Base-by-base conservation (phyloP, 805 yeast species). In the Metschnikowia corniflorae region DNA sequence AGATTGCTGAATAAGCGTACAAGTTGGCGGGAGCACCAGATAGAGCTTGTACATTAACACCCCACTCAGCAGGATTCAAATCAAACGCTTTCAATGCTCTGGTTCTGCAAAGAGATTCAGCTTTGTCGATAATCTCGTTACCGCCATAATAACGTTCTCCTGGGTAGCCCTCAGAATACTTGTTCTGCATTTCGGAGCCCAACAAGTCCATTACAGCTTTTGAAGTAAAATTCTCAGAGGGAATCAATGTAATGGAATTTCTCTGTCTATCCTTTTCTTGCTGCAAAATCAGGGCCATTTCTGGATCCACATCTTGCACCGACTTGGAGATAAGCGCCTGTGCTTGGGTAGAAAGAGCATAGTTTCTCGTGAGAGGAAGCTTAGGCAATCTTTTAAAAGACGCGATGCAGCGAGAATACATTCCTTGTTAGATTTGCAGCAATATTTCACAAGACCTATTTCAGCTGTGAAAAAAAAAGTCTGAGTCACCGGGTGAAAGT, bases 91-190 rank as follows among this genome's bases (percentile, higher is more conserved):
- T 77, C 43, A 91, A 70, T 31, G 97, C 98, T 65, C 98, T 77
- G 53, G 80, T 74, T 68, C 88, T 96, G 69, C 97, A 91, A 41
- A 91, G 69, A 10, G 78, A 63, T 71, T 91, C 98, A 55, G 86
- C 87, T 70, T 79, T 75, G 69, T 91, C 98, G 55, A 91, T 91
- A 68, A 79, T 83, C 67, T 91, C 88, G 60, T 91, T 91, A 63
- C 98, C 98, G 64, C 98, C 98, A 61, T 91, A 91, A 72, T 91
- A 91, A 63, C 98, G 80, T 46, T 88, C 95, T 50, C 96, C 96
- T 27, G 98, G 98, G 68, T 91, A 91, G 47, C 97, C 97, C 68
- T 91, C 98, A 8, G 97, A 88, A 70, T 91, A 91, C 71, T 91
- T 91, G 77, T 91, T 91, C 65, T 86, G 89, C 96, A 91, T 87